Conservation (phyloP, 768 basidiomycete species). For the Russula abietina region DNA sequence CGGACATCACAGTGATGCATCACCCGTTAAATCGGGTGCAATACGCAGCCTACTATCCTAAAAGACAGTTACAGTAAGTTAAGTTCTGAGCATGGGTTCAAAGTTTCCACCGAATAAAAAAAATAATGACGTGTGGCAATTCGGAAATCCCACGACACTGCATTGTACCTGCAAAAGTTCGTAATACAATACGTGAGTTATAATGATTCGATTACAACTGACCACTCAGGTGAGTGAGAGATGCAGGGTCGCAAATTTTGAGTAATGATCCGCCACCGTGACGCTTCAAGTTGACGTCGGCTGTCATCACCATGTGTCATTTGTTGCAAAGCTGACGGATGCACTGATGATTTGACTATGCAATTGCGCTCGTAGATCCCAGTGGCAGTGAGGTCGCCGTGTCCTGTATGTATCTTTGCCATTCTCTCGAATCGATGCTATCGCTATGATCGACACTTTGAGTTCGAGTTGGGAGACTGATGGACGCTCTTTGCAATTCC, state of each 20-base stretch:
- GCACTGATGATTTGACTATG: no score
- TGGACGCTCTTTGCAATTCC: no score
- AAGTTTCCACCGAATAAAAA: neutral
- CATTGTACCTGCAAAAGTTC: slow-evolving; percentile 2
- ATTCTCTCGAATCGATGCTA: no score
- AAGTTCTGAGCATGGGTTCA: neutral
- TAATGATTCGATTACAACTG: neutral
- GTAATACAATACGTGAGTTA: neutral
- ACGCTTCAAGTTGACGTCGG: no score
- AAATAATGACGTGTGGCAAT: neutral
- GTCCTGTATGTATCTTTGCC: no score
- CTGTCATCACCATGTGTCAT: no score
- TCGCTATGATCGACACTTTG: no score
- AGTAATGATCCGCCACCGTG: neutral
- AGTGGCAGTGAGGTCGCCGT: no score
- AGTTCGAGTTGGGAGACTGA: no score
- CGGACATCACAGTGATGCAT: neutral
- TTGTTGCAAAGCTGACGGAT: no score
- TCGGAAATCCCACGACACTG: neutral
- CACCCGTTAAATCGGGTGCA: neutral
- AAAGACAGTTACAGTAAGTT: no score
- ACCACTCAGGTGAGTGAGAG: neutral
- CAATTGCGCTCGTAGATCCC: no score
- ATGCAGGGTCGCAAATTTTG: neutral
- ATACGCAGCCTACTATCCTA: neutral